Evolutionary conservation across 2,329 filamentous ascomycete species (phyloP).

Genomic region (Ascochyta fabae): DNA sequence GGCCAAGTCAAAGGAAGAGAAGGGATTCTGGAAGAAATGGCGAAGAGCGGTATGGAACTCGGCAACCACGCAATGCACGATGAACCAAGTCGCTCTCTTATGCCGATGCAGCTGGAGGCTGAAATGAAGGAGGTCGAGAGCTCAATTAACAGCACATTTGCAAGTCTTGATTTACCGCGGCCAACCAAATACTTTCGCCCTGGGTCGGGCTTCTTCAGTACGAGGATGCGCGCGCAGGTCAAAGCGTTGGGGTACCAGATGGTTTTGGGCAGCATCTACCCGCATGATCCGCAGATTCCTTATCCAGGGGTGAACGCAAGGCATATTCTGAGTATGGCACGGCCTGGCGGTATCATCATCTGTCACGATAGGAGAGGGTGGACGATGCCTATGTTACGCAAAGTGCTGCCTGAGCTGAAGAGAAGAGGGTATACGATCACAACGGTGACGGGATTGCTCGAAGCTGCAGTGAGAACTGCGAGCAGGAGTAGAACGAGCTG

Average conservation of each 20-base stretch:
- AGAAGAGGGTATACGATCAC: constrained; percentile 73
- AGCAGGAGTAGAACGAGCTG: too few relatives aligned
- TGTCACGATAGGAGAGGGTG: constrained; percentile 86
- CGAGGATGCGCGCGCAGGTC: constrained; percentile 68
- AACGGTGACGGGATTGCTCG: constrained; percentile 58
- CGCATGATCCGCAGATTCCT: constrained; percentile 86
- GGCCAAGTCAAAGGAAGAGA: constrained; percentile 68
- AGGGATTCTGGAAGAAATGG: constrained; percentile 56
- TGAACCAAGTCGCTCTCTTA: constrained; percentile 72
- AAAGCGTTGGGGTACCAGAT: constrained; percentile 70
- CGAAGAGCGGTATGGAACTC: constrained; percentile 65
- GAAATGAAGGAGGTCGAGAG: constrained; percentile 72
- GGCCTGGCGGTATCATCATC: constrained; percentile 79
- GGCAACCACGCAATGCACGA: constrained; percentile 92
- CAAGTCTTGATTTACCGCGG: constrained; percentile 47
- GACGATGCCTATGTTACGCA: constrained; percentile 79
- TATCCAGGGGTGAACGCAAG: constrained; percentile 73
- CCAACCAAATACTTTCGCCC: constrained; percentile 77
- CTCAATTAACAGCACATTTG: constrained; percentile 65
- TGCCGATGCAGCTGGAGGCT: constrained; percentile 62
- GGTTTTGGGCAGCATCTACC: constrained; percentile 85
- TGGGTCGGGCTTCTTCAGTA: constrained; percentile 82
- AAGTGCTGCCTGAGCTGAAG: constrained; percentile 74
- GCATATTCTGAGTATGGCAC: constrained; percentile 81
- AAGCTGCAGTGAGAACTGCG: constrained; percentile 4